Conservation (phyloP, 2,329 filamentous ascomycete genomes). For the Ascomycota sp. region DNA sequence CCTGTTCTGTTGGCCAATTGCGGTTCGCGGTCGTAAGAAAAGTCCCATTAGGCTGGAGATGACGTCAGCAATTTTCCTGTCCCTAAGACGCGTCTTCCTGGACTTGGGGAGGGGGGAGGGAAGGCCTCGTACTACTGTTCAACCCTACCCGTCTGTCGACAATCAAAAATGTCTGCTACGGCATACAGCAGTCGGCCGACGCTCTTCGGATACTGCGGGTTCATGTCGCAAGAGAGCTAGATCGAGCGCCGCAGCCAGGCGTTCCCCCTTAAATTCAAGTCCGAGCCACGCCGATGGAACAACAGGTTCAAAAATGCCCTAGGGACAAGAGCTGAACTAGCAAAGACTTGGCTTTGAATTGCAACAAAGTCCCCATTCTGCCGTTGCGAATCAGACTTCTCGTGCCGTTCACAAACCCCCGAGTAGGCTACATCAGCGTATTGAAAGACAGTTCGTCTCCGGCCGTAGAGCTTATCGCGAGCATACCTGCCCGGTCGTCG, state of each 20-base stretch:
- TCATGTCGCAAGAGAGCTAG: too few species aligned
- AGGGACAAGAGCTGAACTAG: constrained; percentile 8
- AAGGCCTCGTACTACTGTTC: too few species aligned
- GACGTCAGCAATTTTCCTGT: too few species aligned
- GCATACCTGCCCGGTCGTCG: constrained; percentile 10
- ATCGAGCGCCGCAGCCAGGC: constrained; percentile 29
- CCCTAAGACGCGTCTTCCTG: too few species aligned
- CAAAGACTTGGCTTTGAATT: constrained; percentile 2
- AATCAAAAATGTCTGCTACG: too few species aligned
- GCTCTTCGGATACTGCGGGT: too few species aligned
- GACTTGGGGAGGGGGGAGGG: too few species aligned
- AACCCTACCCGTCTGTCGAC: too few species aligned
- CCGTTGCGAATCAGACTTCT: constrained; percentile 17
- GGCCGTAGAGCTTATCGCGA: constrained; percentile 9
- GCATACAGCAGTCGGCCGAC: too few species aligned
- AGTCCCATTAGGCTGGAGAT: neutral
- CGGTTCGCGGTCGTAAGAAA: neutral
- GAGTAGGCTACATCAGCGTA: constrained; percentile 10
- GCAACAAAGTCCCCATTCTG: constrained; percentile 12
- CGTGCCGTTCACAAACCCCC: constrained; percentile 19
- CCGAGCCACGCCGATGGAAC: constrained; percentile 33
- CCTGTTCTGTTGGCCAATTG: too few species aligned
- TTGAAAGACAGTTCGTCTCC: constrained; percentile 11
- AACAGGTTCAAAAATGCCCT: constrained; percentile 30
- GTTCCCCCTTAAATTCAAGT: constrained; percentile 23